phyloP scores from a whole-genome alignment of 116 monocot genomes.

The Posidonia oceanica region DNA sequence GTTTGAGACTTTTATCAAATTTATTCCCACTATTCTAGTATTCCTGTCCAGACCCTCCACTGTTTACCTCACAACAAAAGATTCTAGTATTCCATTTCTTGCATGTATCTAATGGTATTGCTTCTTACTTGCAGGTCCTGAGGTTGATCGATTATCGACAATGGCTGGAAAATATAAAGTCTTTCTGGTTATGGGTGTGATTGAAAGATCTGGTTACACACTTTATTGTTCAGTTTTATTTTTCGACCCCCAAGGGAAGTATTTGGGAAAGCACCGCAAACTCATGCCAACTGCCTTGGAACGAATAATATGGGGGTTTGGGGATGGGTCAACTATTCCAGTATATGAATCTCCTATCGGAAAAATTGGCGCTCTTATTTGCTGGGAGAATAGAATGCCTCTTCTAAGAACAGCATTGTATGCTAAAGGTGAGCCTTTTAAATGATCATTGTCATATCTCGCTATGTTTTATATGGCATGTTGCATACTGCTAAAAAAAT shows the following conservation, averaged over 20 bases:
- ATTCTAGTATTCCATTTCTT: not conserved
- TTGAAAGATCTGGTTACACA: constrained; percentile 85
- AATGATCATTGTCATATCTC: too few relatives aligned
- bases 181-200: constrained; percentile 92
- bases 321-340: constrained; percentile 97
- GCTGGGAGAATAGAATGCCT: constrained; percentile 99
- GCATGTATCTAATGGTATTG: too few relatives aligned
- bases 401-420: constrained; percentile 85
- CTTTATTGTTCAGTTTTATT: constrained; percentile 92
- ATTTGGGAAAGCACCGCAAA: constrained; percentile 90
- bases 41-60: not conserved
- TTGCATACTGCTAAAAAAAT: too few relatives aligned
- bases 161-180: constrained; percentile 92
- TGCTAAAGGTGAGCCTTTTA: constrained; percentile 64
- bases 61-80: not conserved
- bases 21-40: not conserved
- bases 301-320: constrained; percentile 96
- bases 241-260: constrained; percentile 78
- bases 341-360: constrained; percentile 87
- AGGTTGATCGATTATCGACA: constrained; percentile 74
- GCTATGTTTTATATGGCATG: too few relatives aligned
- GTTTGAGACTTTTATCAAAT: too few relatives aligned
- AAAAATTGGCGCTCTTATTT: constrained; percentile 94
- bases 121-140: constrained; percentile 53
- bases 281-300: constrained; percentile 91